A percentile compares a stretch with the other conserved stretches of the same genome.
Evolutionary conservation across 306 rosid genomes (phyloP).

Genomic region (Echinosophora koreensis): DNA sequence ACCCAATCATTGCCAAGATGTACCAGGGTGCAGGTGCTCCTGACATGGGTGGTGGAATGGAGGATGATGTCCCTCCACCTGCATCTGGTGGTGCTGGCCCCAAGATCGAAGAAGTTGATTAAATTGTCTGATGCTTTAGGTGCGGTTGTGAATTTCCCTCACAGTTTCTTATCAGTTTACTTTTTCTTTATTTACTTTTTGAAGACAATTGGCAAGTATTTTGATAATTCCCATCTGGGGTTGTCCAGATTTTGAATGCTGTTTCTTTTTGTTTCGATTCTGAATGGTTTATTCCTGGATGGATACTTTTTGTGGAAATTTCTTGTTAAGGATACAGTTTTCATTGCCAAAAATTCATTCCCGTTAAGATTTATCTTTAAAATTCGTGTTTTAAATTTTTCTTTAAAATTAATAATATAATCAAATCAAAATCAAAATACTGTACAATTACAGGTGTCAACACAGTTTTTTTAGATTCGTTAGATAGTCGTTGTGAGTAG

Average conservation of each 20-base stretch:
- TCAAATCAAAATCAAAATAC: no score
- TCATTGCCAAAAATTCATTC: background rate
- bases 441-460: no score
- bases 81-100: conserved; percentile 66
- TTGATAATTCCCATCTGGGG: background rate
- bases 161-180: background rate
- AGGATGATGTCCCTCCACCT: conserved; percentile 58
- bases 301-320: background rate
- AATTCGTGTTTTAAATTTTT: no score
- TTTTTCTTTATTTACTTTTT: background rate
- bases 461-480: no score
- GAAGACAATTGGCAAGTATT: background rate
- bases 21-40: conserved; percentile 70
- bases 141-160: background rate
- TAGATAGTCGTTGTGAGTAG: no score
- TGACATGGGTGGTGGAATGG: conserved; percentile 59
- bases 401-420: no score
- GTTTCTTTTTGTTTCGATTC: background rate
- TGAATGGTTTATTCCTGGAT: conserved; percentile 11
- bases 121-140: background rate
- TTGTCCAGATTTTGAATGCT: background rate
- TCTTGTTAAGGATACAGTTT: background rate
- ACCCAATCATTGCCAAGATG: conserved; percentile 71
- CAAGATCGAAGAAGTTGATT: conserved; percentile 76
- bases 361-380: no score